A percentile compares a stretch with the other conserved stretches of the same genome.
These are phyloP conservation scores for Gynandropsis gynandra DNA, from an alignment of 345 rosid species.

Conservation along the genomic window DNA sequence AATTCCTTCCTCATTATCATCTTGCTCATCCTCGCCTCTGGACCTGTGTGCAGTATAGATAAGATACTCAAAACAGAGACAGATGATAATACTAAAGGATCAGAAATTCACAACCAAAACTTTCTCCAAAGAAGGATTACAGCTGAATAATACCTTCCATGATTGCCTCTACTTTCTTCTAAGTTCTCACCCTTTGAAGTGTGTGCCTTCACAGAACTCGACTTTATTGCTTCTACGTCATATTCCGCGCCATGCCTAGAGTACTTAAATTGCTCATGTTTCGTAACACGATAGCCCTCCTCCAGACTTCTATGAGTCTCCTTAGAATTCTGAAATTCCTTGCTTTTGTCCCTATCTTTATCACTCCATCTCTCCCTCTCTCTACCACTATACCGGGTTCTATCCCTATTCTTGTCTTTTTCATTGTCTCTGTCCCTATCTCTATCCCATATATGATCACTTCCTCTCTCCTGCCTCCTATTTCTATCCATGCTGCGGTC, in stretches of 20 bases:
- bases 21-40: constrained; percentile 50
- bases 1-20: constrained; percentile 59
- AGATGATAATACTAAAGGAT: constrained; percentile 6
- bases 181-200: constrained; percentile 30
- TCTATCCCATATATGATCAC: constrained; percentile 25
- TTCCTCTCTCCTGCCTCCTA: constrained; percentile 38
- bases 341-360: constrained; percentile 37
- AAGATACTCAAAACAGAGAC: not conserved
- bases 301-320: constrained; percentile 30
- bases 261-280: constrained; percentile 28
- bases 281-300: constrained; percentile 26
- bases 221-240: constrained; percentile 27
- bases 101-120: not conserved
- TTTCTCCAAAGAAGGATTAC: constrained; percentile 4
- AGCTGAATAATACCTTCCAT: constrained; percentile 35
- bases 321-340: constrained; percentile 35
- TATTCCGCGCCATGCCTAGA: constrained; percentile 27
- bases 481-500: constrained; percentile 41
- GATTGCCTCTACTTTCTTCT: constrained; percentile 27
- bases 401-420: constrained; percentile 39
- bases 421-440: constrained; percentile 31
- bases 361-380: constrained; percentile 33
- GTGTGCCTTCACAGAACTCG: constrained; percentile 22
- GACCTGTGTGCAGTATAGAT: constrained; percentile 23
- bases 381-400: constrained; percentile 32